Base-by-base conservation (phyloP, 768 basidiomycete genomes). In the Tylopilus sp. region DNA sequence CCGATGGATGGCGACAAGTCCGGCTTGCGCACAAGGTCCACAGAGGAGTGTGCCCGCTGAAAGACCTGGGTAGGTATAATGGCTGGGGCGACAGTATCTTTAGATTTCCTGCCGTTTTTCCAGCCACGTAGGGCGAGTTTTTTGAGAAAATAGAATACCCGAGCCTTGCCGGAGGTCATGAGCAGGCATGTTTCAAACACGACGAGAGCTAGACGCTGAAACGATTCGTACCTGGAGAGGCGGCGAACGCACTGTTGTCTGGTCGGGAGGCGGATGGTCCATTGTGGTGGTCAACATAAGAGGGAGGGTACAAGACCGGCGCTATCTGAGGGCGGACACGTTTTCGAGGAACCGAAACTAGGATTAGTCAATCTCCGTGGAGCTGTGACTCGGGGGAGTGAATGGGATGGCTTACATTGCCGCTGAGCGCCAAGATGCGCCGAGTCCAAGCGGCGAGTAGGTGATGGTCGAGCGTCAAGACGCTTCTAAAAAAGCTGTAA, bases 111-210 rank as follows among this genome's bases (percentile, higher is more conserved):
- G 6, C 43, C 57, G 40, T 62, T 58, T 36, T 67, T 57, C 30
- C 76, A 70, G 30, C 67, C 66, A 50, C 68, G 73, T 6, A 55
- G 26, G 22, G 66, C 64, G 42, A 61, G 71, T 61, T 58, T 75
- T 70, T 58, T 78, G 66, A 58, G 69, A 48, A 64, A 79, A 57
- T 63, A 69, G 64, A 68, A 63, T 66, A 50, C 72, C 46, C 72
- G 73, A 51, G 55, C 55, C 65, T 65, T 49, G 20, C 12, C 50
- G 44, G 48, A 17, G 23, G 47, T 10, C 26, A 40, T 46, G 20
- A 43, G 48, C 23, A 21, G 58, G 40, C 44, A 15, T 4, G 42
- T 62, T 62, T 46, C 3, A 48, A 70, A 58, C 40, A 18, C 2
- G 50, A 49, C 51, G 47, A 40, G 12, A 1, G 33, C n/a, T 9